Evolutionary conservation across 495 filamentous ascomycete species (phyloP), one percentile per base, ranked within the genome.

Genomic region (Cercophora sp.): DNA sequence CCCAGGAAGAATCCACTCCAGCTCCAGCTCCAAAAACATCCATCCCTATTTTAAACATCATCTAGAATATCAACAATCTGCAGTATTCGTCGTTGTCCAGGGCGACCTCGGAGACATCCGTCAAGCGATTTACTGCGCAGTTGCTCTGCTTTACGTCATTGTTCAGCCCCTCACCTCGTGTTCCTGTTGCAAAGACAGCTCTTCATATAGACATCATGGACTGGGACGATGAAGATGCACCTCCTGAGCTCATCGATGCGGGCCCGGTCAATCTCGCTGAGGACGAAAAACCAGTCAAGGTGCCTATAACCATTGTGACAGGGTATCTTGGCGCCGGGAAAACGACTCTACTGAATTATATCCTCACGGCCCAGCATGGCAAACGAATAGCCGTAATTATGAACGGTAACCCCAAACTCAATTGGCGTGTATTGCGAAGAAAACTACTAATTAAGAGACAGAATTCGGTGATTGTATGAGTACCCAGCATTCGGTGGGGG

Each of bases 361-460:
- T 98, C 36, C 76, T 98, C 29, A 90, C 83, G 18, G 90, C 91
- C 55, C 84, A 89, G 48, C 93, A 97, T 79, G 92, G 91, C 63
- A 97, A 96, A 76, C 93, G 85, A 66, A 90, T 98, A 65, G 93
- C 93, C 8, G 93, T 98, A 22, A 98, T 98, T 52, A 81, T 97
- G 72, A 98, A 98, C 68, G 92, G 89, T 82, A 35, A n/a, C n/a
- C n/a, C n/a, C n/a, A n/a, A n/a, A n/a, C n/a, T n/a, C n/a, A n/a
- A n/a, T n/a, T n/a, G n/a, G n/a, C n/a, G n/a, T n/a, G n/a, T n/a
- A n/a, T n/a, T n/a, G n/a, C n/a, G n/a, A n/a, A n/a, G n/a, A n/a
- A n/a, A n/a, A n/a, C n/a, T n/a, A n/a, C n/a, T n/a, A n/a, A n/a
- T n/a, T n/a, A n/a, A n/a, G n/a, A n/a, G 5, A 3, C 56, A 94